Evolutionary conservation across 345 rosid species (phyloP), one percentile per base, ranked within the genome.

Genomic region (Eucalyptus cladocalyx): DNA sequence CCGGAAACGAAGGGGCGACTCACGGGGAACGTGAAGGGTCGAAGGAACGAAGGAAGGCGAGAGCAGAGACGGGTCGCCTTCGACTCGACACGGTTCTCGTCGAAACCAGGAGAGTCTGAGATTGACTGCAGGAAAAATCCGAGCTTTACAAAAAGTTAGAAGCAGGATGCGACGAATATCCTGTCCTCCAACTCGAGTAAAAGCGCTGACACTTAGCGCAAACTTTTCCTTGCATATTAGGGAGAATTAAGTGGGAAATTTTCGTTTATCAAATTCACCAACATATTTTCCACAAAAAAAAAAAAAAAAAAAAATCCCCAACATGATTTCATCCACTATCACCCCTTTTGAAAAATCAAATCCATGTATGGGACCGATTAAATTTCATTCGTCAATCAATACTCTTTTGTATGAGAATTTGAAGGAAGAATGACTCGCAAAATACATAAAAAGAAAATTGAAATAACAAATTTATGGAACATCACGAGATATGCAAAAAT

Each of bases 181-280:
- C 45, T 0, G 3, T 67, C 4, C 58, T 19, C 0, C 58, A 0
- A 53, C 58, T 30, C 34, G 8, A 30, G 72, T 7, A 30, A 30
- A 62, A 28, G 19, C 72, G 18, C 1, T 62, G 34, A 14, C 32
- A 14, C 32, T 60, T 6, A 14, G 9, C 10, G 24, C 10, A 19
- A 53, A 53, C 5, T 19, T 60, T 12, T 60, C 69, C n/a, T 60
- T 3, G 13, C n/a, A 60, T 60, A 60, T 26, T 28, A 14, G 32
- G 4, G 18, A 30, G 17, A n/a, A 65, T n/a, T 65, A 0, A n/a
- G 40, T 65, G 76, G 37, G 2, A n/a, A 65, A 65, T n/a, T 65
- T 65, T 65, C 76, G 5, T 65, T 65, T 14, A 28, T 11, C 72
- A 30, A 62, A 62, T 62, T 62, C 18, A 2, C 58, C 24, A 53